Evolutionary conservation across 2,329 filamentous ascomycete genomes (phyloP).

Genomic region (Fusarium pilosicola): DNA sequence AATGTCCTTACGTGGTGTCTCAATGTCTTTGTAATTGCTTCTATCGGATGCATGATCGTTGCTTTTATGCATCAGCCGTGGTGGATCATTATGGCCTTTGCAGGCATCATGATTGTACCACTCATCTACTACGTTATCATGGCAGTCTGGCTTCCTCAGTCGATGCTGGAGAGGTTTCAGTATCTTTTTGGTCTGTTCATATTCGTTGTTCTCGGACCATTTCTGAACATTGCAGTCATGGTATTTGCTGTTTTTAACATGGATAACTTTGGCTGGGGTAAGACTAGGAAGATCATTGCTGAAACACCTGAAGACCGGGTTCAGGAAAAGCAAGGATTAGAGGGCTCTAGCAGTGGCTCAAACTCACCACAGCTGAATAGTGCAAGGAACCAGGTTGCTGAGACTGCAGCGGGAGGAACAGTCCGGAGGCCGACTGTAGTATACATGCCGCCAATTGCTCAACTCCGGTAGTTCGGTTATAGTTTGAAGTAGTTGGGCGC

Average conservation of each 20-base stretch:
- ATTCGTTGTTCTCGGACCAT: constrained; percentile 39
- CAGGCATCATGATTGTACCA: constrained; percentile 41
- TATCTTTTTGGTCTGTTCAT: constrained; percentile 35
- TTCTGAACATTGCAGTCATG: constrained; percentile 42
- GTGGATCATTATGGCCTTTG: constrained; percentile 43
- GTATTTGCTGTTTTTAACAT: constrained; percentile 42
- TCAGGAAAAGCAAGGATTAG: constrained; percentile 2
- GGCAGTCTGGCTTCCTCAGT: constrained; percentile 38
- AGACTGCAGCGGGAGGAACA: not conserved
- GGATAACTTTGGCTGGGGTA: constrained; percentile 44
- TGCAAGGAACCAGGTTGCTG: not conserved
- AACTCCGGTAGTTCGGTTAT: not conserved
- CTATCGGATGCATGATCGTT: constrained; percentile 43
- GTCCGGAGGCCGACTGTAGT: constrained; percentile 6
- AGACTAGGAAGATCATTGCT: constrained; percentile 37
- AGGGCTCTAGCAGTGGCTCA: not conserved
- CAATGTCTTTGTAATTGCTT: constrained; percentile 41
- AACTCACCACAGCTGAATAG: not conserved
- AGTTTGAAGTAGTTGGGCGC: not conserved
- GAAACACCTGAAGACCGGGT: constrained; percentile 9
- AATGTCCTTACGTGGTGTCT: constrained; percentile 42
- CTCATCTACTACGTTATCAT: constrained; percentile 40
- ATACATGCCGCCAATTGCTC: constrained; percentile 11
- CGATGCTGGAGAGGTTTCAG: constrained; percentile 34
- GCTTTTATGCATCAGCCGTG: constrained; percentile 42